phyloP scores from a whole-genome alignment of 768 basidiomycete genomes.

The Tylopilus balloui region DNA sequence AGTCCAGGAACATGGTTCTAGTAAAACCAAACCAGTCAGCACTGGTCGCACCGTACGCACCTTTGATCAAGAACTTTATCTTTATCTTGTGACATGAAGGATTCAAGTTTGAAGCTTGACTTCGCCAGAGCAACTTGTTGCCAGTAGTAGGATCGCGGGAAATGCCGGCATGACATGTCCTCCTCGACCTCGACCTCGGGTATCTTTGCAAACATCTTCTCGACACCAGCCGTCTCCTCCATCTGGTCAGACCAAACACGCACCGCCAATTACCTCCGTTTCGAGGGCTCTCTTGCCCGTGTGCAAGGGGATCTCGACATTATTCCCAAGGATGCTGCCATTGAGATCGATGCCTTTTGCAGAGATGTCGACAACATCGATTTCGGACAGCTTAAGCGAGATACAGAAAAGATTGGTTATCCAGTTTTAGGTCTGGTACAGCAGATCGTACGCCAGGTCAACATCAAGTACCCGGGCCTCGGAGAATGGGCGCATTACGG shows the following conservation, averaged over 20 bases:
- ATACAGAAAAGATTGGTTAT: constrained; percentile 42
- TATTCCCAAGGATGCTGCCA: constrained; percentile 38
- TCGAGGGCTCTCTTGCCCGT: constrained; percentile 33
- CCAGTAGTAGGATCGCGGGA: background rate
- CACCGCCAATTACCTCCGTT: constrained; percentile 22
- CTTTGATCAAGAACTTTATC: too few species aligned
- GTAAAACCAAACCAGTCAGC: too few species aligned
- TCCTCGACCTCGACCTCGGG: too few species aligned
- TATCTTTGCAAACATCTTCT: constrained; percentile 40
- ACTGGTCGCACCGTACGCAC: too few species aligned
- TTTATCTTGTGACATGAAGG: too few species aligned
- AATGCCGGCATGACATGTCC: constrained; percentile 1
- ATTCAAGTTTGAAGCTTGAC: too few species aligned
- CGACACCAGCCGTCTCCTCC: constrained; percentile 33
- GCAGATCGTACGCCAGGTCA: constrained; percentile 39
- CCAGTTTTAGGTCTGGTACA: constrained; percentile 43
- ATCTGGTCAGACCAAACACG: constrained; percentile 40
- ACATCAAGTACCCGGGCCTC: constrained; percentile 29
- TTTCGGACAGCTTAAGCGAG: constrained; percentile 35
- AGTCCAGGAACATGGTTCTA: too few species aligned
- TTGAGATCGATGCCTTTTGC: constrained; percentile 35
- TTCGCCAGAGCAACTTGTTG: too few species aligned
- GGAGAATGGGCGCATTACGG: constrained; percentile 50
- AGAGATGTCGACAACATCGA: constrained; percentile 33
- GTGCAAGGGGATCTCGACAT: constrained; percentile 38